Evolutionary conservation across 148 eudicot species (phyloP).

Genomic region (Amaranthus cruentus): DNA sequence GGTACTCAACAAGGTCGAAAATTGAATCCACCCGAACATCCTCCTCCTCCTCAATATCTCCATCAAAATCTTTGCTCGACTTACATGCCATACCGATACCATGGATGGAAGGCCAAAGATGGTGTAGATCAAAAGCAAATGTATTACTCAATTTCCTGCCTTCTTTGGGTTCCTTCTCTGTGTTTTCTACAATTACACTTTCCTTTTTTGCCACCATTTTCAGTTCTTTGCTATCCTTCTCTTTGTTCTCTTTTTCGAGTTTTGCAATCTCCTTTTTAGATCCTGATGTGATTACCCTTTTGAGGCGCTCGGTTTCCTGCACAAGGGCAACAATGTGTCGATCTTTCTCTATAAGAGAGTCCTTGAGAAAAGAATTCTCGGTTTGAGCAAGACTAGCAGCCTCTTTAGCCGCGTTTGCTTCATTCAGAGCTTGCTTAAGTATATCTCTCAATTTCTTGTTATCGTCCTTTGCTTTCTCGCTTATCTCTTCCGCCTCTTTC

Average conservation of each 20-base stretch:
- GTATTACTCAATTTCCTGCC: slow-evolving; percentile 14
- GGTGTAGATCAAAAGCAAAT: slow-evolving; percentile 47
- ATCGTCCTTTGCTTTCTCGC: slow-evolving; percentile 50
- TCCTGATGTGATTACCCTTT: slow-evolving; percentile 9
- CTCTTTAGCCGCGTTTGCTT: slow-evolving; percentile 80
- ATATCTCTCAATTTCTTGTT: slow-evolving; percentile 62
- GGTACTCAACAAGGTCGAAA: slow-evolving; percentile 49
- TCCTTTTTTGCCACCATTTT: slow-evolving; percentile 31
- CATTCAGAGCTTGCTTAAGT: slow-evolving; percentile 73
- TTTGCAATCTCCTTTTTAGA: slow-evolving; percentile 30
- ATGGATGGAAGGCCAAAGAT: slow-evolving; percentile 28
- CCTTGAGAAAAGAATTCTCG: slow-evolving; percentile 63
- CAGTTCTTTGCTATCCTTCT: slow-evolving; percentile 21
- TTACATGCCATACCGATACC: slow-evolving; percentile 25
- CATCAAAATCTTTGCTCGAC: slow-evolving; percentile 29
- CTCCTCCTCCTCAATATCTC: slow-evolving; percentile 42
- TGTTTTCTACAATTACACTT: slow-evolving; percentile 8
- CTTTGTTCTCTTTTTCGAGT: slow-evolving; percentile 20
- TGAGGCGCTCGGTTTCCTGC: slow-evolving; percentile 61
- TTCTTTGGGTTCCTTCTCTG: slow-evolving; percentile 27
- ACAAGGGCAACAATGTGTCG: slow-evolving; percentile 48
- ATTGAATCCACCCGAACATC: slow-evolving; percentile 67
- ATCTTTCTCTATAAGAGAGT: slow-evolving; percentile 54
- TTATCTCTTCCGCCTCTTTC: slow-evolving; percentile 30
- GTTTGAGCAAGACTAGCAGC: slow-evolving; percentile 64